Percentiles rank a stretch among this genome's conserved stretches.
Evolutionary conservation across 768 basidiomycete genomes (phyloP).

Genomic region (Russula ochroleuca): DNA sequence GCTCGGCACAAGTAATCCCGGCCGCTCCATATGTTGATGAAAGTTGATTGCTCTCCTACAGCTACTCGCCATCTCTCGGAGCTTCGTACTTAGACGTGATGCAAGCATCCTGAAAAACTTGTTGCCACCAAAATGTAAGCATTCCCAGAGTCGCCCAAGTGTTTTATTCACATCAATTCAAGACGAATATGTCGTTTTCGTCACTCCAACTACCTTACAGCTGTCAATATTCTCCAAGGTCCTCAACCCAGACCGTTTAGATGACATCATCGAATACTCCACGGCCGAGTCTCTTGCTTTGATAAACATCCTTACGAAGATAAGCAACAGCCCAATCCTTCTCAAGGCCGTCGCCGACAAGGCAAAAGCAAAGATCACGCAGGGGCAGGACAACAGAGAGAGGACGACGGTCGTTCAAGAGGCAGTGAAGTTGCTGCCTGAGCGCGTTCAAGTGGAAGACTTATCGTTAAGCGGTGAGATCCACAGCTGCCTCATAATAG

Average conservation of each 20-base stretch:
- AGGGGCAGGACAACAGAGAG: conserved; percentile 37
- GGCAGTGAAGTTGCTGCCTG: conserved; percentile 59
- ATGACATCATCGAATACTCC: conserved; percentile 61
- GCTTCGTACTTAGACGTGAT: conserved; percentile 88
- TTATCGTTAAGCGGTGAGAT: conserved; percentile 69
- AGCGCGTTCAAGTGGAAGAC: conserved; percentile 58
- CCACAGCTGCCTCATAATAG: neutral
- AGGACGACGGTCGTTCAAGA: conserved; percentile 52
- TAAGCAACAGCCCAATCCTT: conserved; percentile 89
- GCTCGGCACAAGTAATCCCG: conserved; percentile 61
- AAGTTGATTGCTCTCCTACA: conserved; percentile 32
- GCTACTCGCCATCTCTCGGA: conserved; percentile 70
- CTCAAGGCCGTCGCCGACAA: conserved; percentile 75
- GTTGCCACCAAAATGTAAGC: conserved; percentile 86
- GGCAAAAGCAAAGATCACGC: conserved; percentile 40
- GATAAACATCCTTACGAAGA: conserved; percentile 78
- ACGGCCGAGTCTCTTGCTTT: conserved; percentile 76
- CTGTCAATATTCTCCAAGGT: conserved; percentile 72
- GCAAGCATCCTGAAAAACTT: conserved; percentile 76
- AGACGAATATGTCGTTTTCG: conserved; percentile 99
- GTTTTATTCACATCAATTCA: conserved; percentile 3
- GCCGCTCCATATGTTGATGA: neutral
- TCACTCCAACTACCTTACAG: conserved; percentile 83
- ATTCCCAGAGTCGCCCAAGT: neutral
- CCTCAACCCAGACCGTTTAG: conserved; percentile 64